Evolutionary conservation across 257 asterid species (phyloP), one percentile per base, ranked within the genome.

Genomic region (Cordia subcordata): DNA sequence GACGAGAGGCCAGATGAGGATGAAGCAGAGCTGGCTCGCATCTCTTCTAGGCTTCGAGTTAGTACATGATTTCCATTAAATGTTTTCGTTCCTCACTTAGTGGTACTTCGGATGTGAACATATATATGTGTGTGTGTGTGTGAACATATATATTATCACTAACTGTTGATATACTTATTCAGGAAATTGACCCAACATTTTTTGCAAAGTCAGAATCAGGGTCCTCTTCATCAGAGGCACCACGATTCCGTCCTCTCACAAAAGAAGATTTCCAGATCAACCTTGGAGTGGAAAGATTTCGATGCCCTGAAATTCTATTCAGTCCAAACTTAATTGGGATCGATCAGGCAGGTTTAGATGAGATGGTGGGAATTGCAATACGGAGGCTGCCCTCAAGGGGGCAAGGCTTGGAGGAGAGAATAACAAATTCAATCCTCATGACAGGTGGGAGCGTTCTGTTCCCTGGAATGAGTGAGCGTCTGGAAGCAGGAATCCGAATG

Each of bases 121-220:
- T 27, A 3, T 27, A 11, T 55, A 53, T 60, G 8, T 23, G 35
- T 53, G 21, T 61, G 44, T 45, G 57, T 13, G 53, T 38, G 18
- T n/a, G 53, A 16, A 5, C 40, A 10, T 17, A 39, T 54, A 23
- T 22, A 27, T 4, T 20, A 40, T 50, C 16, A 10, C 15, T 22
- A 12, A 12, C 13, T 44, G 12, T 19, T 50, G 11, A 22, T 52
- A 50, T 76, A 58, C 16, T 35, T 68, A 19, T 63, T 19, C 88
- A 91, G 99, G 96, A 86, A 73, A 89, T 93, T 21, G 99, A 93
- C 70, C 96, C 96, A 0, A 78, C 85, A 47, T 93, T 88, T 69
- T 68, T 81, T 21, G 84, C 82, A 51, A 85, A 79, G 68, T 33
- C 93, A 0, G 97, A 86, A 42, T 20, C 75, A 18, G 98, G 89